phyloP scores from a whole-genome alignment of 2,329 filamentous ascomycete species.

The Fusarium clavum region DNA sequence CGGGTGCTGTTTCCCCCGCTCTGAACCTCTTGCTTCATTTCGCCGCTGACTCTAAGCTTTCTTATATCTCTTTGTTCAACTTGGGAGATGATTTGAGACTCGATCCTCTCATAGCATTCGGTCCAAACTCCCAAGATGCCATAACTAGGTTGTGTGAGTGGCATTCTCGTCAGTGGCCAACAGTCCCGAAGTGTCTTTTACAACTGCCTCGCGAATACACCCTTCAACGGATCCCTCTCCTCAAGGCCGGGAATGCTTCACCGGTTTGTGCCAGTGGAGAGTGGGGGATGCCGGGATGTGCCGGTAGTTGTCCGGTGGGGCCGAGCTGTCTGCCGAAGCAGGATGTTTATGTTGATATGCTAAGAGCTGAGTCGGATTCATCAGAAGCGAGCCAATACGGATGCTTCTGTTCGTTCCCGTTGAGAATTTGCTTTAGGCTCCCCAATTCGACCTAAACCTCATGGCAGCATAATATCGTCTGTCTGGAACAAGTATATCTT shows the following conservation, averaged over 20 bases:
- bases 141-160: neutral
- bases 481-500: neutral
- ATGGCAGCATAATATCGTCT: neutral
- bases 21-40: neutral
- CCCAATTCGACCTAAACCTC: neutral
- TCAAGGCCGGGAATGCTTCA: neutral
- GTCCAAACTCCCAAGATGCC: neutral
- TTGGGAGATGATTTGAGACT: neutral
- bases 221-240: neutral
- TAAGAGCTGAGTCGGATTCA: neutral
- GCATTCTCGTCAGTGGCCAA: neutral
- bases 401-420: neutral
- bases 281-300: conserved; percentile 13
- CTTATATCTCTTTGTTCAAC: neutral
- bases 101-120: neutral
- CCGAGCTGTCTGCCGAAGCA: conserved; percentile 10
- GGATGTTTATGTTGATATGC: neutral
- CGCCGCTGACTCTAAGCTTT: neutral
- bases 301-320: conserved; percentile 29
- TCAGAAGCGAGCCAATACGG: neutral
- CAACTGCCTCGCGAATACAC: neutral
- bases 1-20: neutral
- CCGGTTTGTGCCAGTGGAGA: conserved; percentile 10
- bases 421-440: neutral
- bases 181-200: neutral